A percentile compares a stretch with the other conserved stretches of the same genome.
Evolutionary conservation across 345 rosid species (phyloP).

Genomic region (Hibiscus trionum): DNA sequence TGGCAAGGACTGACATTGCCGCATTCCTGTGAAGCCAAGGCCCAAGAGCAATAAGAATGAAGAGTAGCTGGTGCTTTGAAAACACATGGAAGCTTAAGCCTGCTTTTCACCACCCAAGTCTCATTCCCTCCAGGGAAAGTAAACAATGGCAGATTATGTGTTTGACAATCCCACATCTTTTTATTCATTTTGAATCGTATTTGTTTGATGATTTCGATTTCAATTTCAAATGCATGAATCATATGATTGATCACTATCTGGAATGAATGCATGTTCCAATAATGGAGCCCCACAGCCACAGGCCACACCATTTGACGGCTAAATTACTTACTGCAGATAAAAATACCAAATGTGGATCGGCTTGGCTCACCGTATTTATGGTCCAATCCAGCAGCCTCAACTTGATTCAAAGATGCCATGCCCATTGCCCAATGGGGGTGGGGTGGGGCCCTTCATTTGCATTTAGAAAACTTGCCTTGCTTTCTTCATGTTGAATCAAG

Average conservation of each 20-base stretch:
- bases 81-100: background rate
- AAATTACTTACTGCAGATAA: background rate
- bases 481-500: background rate
- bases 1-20: too few relatives aligned
- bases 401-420: background rate
- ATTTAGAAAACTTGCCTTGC: background rate
- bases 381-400: background rate
- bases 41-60: too few relatives aligned
- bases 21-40: too few relatives aligned
- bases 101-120: background rate
- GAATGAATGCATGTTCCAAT: background rate
- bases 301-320: constrained; percentile 6
- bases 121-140: background rate
- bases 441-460: background rate
- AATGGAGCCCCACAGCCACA: constrained; percentile 5
- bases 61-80: background rate
- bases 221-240: background rate
- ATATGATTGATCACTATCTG: background rate
- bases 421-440: background rate
- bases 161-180: background rate
- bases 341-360: background rate
- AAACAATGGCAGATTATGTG: background rate
- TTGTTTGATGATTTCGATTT: background rate
- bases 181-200: background rate
- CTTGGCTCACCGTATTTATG: background rate